Conservation (phyloP, 2,329 filamentous ascomycete genomes). For the Sphaerulina musiva region DNA sequence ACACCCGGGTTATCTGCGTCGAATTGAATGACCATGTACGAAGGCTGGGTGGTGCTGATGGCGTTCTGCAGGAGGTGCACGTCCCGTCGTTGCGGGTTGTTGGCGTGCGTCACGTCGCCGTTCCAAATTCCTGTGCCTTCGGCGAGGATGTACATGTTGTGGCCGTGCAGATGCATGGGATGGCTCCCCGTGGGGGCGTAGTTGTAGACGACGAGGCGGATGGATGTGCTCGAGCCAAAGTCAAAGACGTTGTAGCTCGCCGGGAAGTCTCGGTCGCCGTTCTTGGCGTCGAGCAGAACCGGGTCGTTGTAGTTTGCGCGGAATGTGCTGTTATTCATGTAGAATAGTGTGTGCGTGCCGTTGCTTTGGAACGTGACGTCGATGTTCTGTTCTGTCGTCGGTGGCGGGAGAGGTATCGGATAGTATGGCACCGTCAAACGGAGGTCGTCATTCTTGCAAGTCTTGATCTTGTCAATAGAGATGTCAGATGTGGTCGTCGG, state of each 20-base stretch:
- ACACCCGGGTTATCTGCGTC: slow-evolving; percentile 46
- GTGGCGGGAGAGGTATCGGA: slow-evolving; percentile 46
- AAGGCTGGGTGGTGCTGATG: slow-evolving; percentile 22
- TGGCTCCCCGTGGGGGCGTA: slow-evolving; percentile 41
- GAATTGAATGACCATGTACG: slow-evolving; percentile 41
- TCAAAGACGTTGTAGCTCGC: slow-evolving; percentile 37
- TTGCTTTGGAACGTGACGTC: slow-evolving; percentile 43
- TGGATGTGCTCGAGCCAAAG: slow-evolving; percentile 35
- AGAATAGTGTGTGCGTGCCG: slow-evolving; percentile 47
- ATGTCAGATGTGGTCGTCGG: slow-evolving; percentile 44
- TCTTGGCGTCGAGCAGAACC: slow-evolving; percentile 32
- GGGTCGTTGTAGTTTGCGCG: slow-evolving; percentile 44
- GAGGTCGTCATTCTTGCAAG: slow-evolving; percentile 55
- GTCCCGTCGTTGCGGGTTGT: slow-evolving; percentile 49
- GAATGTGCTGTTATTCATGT: slow-evolving; percentile 48
- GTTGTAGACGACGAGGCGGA: slow-evolving; percentile 40
- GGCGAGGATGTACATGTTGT: slow-evolving; percentile 42
- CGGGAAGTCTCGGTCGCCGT: slow-evolving; percentile 32
- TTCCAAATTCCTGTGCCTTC: slow-evolving; percentile 38
- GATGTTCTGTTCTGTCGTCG: slow-evolving; percentile 36
- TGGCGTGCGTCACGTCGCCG: slow-evolving; percentile 36
- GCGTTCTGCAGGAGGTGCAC: slow-evolving; percentile 43
- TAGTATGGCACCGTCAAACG: slow-evolving; percentile 48
- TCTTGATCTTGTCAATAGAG: slow-evolving; percentile 37
- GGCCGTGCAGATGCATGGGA: slow-evolving; percentile 47